phyloP scores from a whole-genome alignment of 805 yeast genomes.

The Yamadazyma ubonensis region DNA sequence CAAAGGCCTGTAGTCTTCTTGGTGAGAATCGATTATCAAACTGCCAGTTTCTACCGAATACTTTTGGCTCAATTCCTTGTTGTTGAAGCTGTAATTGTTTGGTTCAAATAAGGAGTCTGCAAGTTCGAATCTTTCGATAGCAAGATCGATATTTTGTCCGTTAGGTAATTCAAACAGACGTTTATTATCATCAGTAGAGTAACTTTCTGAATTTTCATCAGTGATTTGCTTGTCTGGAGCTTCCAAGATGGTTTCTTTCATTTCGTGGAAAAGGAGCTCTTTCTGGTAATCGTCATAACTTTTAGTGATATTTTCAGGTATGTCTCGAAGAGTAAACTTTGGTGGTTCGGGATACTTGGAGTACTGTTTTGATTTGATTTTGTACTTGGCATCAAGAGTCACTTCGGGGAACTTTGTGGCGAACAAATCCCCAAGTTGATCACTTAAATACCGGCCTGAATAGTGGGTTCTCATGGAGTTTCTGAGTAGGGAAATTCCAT shows the following conservation, averaged over 20 bases:
- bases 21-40: conserved; percentile 42
- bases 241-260: conserved; percentile 69
- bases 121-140: conserved; percentile 57
- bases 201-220: conserved; percentile 19
- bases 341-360: conserved; percentile 33
- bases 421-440: conserved; percentile 48
- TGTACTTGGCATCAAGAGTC: conserved; percentile 34
- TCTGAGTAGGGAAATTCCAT: conserved; percentile 72
- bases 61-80: conserved; percentile 20
- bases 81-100: conserved; percentile 35
- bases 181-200: conserved; percentile 19
- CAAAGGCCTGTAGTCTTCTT: conserved; percentile 69
- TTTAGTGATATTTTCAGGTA: conserved; percentile 36
- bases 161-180: conserved; percentile 73
- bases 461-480: conserved; percentile 69
- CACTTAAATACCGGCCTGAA: conserved; percentile 67
- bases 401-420: conserved; percentile 22
- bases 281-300: conserved; percentile 58
- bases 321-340: conserved; percentile 18
- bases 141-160: conserved; percentile 64
- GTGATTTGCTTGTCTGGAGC: conserved; percentile 44
- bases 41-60: conserved; percentile 53
- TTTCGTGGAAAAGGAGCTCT: conserved; percentile 59
- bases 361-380: conserved; percentile 46
- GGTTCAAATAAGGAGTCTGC: conserved; percentile 79